phyloP scores from a whole-genome alignment of 192 early-diverging fungal genomes.

The Backusella morwellensis region DNA sequence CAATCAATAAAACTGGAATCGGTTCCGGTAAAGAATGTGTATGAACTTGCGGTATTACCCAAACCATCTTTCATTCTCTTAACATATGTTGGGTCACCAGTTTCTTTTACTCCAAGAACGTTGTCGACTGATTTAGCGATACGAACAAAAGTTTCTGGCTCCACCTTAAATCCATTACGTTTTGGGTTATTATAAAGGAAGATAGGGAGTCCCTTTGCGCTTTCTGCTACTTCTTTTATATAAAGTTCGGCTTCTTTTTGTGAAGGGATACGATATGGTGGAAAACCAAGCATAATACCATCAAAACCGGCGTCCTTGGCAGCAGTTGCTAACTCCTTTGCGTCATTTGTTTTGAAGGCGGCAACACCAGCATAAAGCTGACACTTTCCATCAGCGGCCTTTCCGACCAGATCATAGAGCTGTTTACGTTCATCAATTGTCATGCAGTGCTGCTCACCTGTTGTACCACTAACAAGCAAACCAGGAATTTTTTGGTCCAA shows the following conservation, averaged over 20 bases:
- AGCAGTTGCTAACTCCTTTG: slow-evolving; percentile 6
- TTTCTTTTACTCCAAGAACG: slow-evolving; percentile 20
- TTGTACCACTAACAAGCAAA: slow-evolving; percentile 18
- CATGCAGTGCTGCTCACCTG: slow-evolving; percentile 28
- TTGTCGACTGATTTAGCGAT: background rate
- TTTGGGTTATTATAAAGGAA: slow-evolving; percentile 26
- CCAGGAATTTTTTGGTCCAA: slow-evolving; percentile 7
- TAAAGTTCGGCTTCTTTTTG: slow-evolving; percentile 21
- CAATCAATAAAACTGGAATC: slow-evolving; percentile 1
- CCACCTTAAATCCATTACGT: slow-evolving; percentile 13
- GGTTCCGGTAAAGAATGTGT: slow-evolving; percentile 10
- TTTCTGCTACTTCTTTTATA: slow-evolving; percentile 4
- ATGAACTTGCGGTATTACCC: background rate
- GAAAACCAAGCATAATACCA: slow-evolving; percentile 29
- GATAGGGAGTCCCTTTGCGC: slow-evolving; percentile 8
- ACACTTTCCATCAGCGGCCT: background rate
- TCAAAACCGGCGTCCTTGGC: background rate
- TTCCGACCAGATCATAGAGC: background rate
- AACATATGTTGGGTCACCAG: slow-evolving; percentile 14
- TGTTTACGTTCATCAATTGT: slow-evolving; percentile 21
- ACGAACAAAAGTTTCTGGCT: slow-evolving; percentile 8
- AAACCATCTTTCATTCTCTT: slow-evolving; percentile 10
- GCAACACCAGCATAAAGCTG: slow-evolving; percentile 25
- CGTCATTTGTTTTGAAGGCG: slow-evolving; percentile 22
- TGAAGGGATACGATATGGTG: slow-evolving; percentile 11